These are phyloP conservation scores for Ceriops zippeliana DNA, from an alignment of 345 rosid species.

Conservation along the genomic window DNA sequence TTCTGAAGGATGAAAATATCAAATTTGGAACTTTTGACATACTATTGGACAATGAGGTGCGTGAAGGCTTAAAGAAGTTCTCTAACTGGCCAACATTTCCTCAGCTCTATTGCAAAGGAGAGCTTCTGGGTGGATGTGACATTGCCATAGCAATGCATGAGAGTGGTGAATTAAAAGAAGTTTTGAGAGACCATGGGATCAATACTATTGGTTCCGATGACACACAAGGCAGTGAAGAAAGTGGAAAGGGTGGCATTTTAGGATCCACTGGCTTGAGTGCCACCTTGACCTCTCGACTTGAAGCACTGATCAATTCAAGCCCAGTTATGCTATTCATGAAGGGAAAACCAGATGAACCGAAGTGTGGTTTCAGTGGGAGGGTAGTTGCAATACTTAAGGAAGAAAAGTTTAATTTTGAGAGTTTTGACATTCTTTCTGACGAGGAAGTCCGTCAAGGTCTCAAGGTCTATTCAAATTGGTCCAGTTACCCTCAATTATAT, in stretches of 20 bases:
- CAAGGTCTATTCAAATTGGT: conserved; percentile 92
- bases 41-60: conserved; percentile 63
- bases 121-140: conserved; percentile 94
- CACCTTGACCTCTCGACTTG: conserved; percentile 48
- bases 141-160: conserved; percentile 84
- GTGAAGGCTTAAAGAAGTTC: conserved; percentile 91
- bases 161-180: conserved; percentile 80
- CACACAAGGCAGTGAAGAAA: conserved; percentile 15
- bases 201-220: conserved; percentile 21
- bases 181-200: conserved; percentile 63
- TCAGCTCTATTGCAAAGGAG: conserved; percentile 91
- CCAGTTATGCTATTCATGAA: conserved; percentile 92
- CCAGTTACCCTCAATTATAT: conserved; percentile 91
- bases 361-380: conserved; percentile 90
- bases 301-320: conserved; percentile 56
- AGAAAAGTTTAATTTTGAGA: conserved; percentile 65
- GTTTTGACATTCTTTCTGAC: conserved; percentile 73
- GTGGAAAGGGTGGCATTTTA: conserved; percentile 47
- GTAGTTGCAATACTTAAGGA: conserved; percentile 77
- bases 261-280: conserved; percentile 57
- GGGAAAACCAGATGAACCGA: conserved; percentile 84
- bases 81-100: conserved; percentile 99
- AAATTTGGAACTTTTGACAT: conserved; percentile 83
- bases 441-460: conserved; percentile 92
- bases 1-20: conserved; percentile 72